Evolutionary conservation across 2,329 filamentous ascomycete genomes (phyloP).

Genomic region (Trichothecium sympodiale): DNA sequence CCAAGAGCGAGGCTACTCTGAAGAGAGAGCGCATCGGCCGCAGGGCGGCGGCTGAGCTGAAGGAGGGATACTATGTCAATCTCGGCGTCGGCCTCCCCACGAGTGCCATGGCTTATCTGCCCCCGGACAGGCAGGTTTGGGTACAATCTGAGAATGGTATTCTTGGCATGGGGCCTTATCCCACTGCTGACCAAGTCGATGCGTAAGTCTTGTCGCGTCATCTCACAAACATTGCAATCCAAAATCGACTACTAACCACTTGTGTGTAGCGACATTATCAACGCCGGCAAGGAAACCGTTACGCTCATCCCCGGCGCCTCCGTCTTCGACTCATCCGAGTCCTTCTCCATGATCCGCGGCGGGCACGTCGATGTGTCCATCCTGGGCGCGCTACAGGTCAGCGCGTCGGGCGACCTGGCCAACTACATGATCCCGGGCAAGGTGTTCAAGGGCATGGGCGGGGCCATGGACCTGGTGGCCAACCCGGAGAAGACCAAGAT

Average conservation of each 20-base stretch:
- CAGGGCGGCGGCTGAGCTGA: conserved; percentile 69
- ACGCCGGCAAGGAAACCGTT: conserved; percentile 80
- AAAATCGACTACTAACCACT: conserved; percentile 1
- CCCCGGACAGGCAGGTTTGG: conserved; percentile 62
- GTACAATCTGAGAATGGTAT: conserved; percentile 83
- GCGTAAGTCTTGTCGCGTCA: conserved; percentile 30
- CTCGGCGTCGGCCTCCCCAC: conserved; percentile 79
- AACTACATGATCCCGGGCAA: conserved; percentile 90
- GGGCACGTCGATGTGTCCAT: conserved; percentile 79
- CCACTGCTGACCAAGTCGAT: conserved; percentile 60
- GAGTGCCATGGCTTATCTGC: conserved; percentile 67
- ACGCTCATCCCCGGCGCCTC: conserved; percentile 67
- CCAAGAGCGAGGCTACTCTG: conserved; percentile 33
- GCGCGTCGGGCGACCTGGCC: conserved; percentile 66
- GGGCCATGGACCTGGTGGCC: conserved; percentile 63
- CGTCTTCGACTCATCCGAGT: conserved; percentile 70
- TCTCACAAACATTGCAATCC: too few species aligned
- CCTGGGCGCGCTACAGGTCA: conserved; percentile 72
- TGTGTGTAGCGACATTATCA: conserved; percentile 55
- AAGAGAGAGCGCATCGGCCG: conserved; percentile 63
- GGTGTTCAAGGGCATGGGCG: conserved; percentile 80
- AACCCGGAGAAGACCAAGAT: conserved; percentile 64
- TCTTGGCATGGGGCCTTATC: conserved; percentile 73
- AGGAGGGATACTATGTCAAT: conserved; percentile 71
- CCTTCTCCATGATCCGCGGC: conserved; percentile 78